phyloP scores from a whole-genome alignment of 768 basidiomycete genomes.

The Naganishia friedmannii region DNA sequence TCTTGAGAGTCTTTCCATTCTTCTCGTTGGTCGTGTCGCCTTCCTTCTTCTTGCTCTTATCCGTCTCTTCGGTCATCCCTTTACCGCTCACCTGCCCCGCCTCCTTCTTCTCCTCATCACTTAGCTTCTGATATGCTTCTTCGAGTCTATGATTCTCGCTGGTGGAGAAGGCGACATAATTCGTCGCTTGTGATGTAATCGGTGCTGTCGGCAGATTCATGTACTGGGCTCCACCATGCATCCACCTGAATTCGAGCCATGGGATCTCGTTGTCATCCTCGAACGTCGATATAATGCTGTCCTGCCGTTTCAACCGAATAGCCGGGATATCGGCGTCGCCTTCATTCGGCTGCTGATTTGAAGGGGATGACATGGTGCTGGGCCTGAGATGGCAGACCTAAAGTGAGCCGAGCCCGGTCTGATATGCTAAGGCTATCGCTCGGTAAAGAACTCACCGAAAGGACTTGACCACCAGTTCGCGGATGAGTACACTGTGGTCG shows the following conservation, averaged over 20 bases:
- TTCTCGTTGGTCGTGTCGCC: conserved; percentile 1
- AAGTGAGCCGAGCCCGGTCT: not conserved
- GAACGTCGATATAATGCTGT: conserved; percentile 32
- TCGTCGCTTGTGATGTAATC: conserved; percentile 42
- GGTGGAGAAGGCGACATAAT: conserved; percentile 46
- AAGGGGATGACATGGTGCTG: not conserved
- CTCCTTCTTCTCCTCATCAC: conserved; percentile 34
- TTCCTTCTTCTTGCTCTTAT: conserved; percentile 24
- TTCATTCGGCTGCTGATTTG: not conserved
- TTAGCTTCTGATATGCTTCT: conserved; percentile 35
- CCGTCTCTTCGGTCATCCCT: conserved; percentile 29
- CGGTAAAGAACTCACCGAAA: not conserved
- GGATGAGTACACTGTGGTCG: too few species aligned
- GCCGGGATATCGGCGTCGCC: not conserved
- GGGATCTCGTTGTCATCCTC: conserved; percentile 25
- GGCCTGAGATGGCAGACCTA: not conserved
- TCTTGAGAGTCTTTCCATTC: conserved; percentile 8
- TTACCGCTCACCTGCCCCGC: conserved; percentile 13
- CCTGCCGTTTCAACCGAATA: conserved; percentile 45
- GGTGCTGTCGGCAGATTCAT: conserved; percentile 47
- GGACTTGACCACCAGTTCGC: not conserved
- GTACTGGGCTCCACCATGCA: conserved; percentile 49
- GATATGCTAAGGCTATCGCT: not conserved
- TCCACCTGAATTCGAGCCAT: conserved; percentile 36
- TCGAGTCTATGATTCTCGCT: conserved; percentile 45